Evolutionary conservation across 352 stramenopile species (phyloP).

Genomic region (Pythium diclinum): DNA sequence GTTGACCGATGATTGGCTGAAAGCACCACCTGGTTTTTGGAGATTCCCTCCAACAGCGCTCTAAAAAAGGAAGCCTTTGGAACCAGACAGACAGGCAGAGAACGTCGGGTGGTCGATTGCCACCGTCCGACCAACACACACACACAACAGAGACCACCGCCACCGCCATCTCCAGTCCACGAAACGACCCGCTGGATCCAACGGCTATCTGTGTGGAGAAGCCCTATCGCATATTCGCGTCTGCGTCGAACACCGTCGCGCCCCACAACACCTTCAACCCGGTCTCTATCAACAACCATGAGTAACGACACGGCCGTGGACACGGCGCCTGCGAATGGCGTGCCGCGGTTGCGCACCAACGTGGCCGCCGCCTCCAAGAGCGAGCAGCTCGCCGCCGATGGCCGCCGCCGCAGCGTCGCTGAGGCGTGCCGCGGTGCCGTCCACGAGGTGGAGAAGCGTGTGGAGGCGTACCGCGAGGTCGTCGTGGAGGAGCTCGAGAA

Average conservation of each 20-base stretch:
- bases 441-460: conserved; percentile 26
- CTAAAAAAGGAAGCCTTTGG: conserved; percentile 8
- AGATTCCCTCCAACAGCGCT: background rate
- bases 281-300: background rate
- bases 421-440: conserved; percentile 13
- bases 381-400: background rate
- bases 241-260: background rate
- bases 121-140: conserved; percentile 2
- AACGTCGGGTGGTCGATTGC: conserved; percentile 4
- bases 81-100: conserved; percentile 9
- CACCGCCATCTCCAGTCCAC: background rate
- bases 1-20: background rate
- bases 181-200: conserved; percentile 5
- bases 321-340: background rate
- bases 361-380: conserved; percentile 1
- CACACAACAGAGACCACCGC: background rate
- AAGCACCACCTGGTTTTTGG: background rate
- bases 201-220: background rate
- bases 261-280: background rate
- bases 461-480: conserved; percentile 61
- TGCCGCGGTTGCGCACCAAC: conserved; percentile 19
- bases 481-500: conserved; percentile 41
- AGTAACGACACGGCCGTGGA: background rate
- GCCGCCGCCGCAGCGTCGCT: conserved; percentile 9
- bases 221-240: background rate